Base-by-base conservation (phyloP, 2,329 filamentous ascomycete species). In the Incumbomyces delicatus region DNA sequence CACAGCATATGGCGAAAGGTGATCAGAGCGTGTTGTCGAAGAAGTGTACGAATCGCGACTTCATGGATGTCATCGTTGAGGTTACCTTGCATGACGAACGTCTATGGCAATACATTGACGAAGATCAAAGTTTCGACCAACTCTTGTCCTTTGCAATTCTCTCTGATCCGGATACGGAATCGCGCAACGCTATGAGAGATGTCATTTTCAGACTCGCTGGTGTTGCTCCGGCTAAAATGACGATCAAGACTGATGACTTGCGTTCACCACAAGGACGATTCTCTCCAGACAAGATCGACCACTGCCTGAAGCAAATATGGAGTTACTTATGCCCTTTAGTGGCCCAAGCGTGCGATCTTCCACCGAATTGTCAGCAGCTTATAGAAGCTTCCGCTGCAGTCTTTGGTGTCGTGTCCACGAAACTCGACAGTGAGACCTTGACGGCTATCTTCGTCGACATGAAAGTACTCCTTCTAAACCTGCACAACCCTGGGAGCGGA, bases 41-140 rank as follows among this genome's bases (percentile, higher is more conserved):
- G 27, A 10, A 14, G 17, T n/a, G 27, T 41, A 50, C 14, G 70
- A 14, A 30, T 37, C 42, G 42, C 16, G 33, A 34, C 11, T 38
- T 45, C 33, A n/a, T 75, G 50, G 70, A 72, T 17, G 63, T 69
- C 11, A 58, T 77, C 3, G 60, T 74, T 10, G 72, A 76, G 56
- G 67, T 65, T 2, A 72, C 72, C 6, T 58, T 72, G 43, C 66
- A 71, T 36, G 72, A 69, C 50, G 54, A 62, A 20, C 54, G 57
- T 2, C 63, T 76, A 40, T 77, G 74, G 73, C 50, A 59, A 3
- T 55, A 61, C 29, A 29, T 57, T 2, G 36, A 49, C 41, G 14
- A 27, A 12, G 40, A 50, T 20, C 36, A 27, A 13, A 41, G 35
- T 14, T 51, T 58, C 18, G 20, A 45, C 7, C 33, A 51, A 8